Conservation (phyloP, 1,284 basidiomycete genomes). For the Apiotrichum gamsii region DNA sequence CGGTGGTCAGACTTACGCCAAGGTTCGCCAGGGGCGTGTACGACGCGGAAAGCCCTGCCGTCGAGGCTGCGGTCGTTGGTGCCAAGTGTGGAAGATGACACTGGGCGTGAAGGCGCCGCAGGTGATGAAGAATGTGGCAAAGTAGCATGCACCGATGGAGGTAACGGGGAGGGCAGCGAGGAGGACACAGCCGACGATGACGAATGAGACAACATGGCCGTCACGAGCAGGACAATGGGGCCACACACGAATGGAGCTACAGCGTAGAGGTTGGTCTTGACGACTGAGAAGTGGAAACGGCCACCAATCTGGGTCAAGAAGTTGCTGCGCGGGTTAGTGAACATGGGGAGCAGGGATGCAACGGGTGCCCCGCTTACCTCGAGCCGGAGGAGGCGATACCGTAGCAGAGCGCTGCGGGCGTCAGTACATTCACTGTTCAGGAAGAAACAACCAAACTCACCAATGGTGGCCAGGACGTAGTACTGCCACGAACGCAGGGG, state of each 20-base stretch:
- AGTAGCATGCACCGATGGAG: constrained; percentile 18
- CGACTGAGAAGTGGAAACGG: constrained; percentile 21
- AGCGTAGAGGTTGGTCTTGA: constrained; percentile 33
- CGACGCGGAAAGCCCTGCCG: constrained; percentile 23
- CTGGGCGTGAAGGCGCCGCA: constrained; percentile 22
- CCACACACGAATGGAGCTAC: constrained; percentile 26
- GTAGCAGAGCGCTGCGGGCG: constrained; percentile 37
- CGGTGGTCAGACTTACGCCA: constrained; percentile 16
- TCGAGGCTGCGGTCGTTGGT: constrained; percentile 25
- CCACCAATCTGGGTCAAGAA: constrained; percentile 38
- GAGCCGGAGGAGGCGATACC: too few species aligned
- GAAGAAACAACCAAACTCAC: too few species aligned
- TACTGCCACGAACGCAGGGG: constrained; percentile 8
- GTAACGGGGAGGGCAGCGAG: constrained; percentile 20
- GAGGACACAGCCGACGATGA: constrained; percentile 19
- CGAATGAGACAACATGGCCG: constrained; percentile 13
- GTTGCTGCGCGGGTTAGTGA: too few species aligned
- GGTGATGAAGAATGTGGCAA: constrained; percentile 29
- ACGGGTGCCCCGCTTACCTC: too few species aligned
- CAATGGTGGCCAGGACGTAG: constrained; percentile 12
- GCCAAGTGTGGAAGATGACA: constrained; percentile 25
- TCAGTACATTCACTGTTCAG: too few species aligned
- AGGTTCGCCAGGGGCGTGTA: constrained; percentile 20
- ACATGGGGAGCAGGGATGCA: constrained; percentile 38
- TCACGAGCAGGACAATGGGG: constrained; percentile 11